Conservation (phyloP, 345 rosid genomes). For the Syzygium grande region DNA sequence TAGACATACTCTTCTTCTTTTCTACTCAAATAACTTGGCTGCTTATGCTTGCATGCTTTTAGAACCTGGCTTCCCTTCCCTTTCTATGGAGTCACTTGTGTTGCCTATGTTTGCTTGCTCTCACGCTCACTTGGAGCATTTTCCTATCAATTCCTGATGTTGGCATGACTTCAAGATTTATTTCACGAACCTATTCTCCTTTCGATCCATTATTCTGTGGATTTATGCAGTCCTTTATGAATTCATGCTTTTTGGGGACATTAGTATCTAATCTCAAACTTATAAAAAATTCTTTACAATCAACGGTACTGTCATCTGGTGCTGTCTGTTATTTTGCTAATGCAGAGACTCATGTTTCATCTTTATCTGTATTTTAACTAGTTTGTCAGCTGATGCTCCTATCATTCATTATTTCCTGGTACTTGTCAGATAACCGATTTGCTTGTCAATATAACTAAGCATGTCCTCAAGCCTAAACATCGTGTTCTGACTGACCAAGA, state of each 20-base stretch:
- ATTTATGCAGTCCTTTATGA: neutral
- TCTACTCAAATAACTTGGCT: neutral
- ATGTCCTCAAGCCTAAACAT: slow-evolving; percentile 67
- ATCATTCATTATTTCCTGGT: slow-evolving; percentile 1
- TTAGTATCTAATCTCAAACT: neutral
- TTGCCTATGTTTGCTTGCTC: neutral
- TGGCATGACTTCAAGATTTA: neutral
- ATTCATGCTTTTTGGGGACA: neutral
- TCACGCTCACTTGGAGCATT: neutral
- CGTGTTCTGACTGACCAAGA: slow-evolving; percentile 49
- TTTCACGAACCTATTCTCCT: neutral
- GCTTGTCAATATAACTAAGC: slow-evolving; percentile 81
- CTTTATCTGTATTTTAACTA: neutral
- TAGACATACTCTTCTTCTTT: neutral
- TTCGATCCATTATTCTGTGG: neutral
- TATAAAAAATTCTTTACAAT: neutral
- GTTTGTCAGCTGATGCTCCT: neutral
- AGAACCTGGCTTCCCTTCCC: neutral
- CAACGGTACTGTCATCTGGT: neutral
- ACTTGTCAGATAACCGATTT: slow-evolving; percentile 54
- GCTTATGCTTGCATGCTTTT: neutral
- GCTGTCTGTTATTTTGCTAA: neutral
- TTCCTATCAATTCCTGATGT: neutral
- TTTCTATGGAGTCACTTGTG: neutral
- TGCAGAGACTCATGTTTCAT: neutral